Percentiles rank a stretch among this genome's conserved stretches.
Evolutionary conservation across 2,329 filamentous ascomycete species (phyloP).

Genomic region (Colletotrichum sp.): DNA sequence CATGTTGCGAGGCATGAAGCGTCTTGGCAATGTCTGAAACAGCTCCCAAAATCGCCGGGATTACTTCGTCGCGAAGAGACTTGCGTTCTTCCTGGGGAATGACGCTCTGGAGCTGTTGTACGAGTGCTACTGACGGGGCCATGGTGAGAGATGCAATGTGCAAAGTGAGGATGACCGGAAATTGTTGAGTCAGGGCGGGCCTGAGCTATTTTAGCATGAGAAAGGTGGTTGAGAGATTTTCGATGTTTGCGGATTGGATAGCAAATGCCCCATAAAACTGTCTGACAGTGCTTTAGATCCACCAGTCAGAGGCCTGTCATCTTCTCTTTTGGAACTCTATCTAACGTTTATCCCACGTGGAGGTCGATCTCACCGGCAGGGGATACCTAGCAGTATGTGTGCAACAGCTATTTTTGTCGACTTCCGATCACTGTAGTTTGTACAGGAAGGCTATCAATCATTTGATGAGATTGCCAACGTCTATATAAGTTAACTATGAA

Average conservation of each 20-base stretch:
- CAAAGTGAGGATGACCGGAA: neutral
- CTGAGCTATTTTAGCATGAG: slow-evolving; percentile 16
- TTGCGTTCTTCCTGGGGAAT: slow-evolving; percentile 26
- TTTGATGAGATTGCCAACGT: neutral
- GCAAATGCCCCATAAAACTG: neutral
- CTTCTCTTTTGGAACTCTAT: neutral
- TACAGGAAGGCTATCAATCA: neutral
- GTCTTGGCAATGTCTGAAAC: slow-evolving; percentile 49
- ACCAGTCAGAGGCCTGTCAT: neutral
- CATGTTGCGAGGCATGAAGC: slow-evolving; percentile 48
- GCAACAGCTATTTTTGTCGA: neutral
- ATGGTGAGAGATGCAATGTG: neutral
- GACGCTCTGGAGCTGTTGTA: slow-evolving; percentile 24
- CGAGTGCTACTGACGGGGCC: neutral
- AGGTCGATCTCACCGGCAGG: neutral
- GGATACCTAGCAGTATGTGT: neutral
- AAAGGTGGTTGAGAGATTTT: slow-evolving; percentile 17
- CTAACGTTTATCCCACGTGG: neutral
- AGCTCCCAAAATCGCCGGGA: slow-evolving; percentile 52
- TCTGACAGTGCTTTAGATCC: neutral
- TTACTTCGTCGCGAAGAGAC: slow-evolving; percentile 47
- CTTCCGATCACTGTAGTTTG: neutral
- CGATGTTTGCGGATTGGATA: neutral
- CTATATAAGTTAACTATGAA: neutral
- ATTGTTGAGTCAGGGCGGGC: slow-evolving; percentile 5